Conservation (phyloP, 352 stramenopile genomes). For the Pythium monospermum region DNA sequence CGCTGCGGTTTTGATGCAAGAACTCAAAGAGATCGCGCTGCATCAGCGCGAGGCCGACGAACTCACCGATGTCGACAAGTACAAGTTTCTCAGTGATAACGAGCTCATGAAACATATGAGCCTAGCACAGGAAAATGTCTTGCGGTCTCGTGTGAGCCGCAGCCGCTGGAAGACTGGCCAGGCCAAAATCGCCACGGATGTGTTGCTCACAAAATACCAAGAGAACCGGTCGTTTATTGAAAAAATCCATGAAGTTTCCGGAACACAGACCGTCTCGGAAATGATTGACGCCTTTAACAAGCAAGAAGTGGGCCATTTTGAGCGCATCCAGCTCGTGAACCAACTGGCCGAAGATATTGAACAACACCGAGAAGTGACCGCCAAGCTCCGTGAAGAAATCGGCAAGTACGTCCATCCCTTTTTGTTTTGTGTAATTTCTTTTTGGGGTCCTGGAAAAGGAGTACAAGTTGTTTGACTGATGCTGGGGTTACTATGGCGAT, state of each 20-base stretch:
- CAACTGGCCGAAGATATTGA: slow-evolving; percentile 80
- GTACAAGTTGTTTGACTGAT: too few relatives aligned
- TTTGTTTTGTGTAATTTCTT: not conserved
- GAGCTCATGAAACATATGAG: slow-evolving; percentile 60
- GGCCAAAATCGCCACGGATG: slow-evolving; percentile 55
- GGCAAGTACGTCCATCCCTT: slow-evolving; percentile 46
- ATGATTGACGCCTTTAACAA: slow-evolving; percentile 86
- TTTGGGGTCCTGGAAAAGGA: too few relatives aligned
- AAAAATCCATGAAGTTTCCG: slow-evolving; percentile 77
- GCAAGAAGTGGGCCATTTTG: slow-evolving; percentile 78
- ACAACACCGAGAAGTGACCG: slow-evolving; percentile 58
- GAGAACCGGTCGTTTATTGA: slow-evolving; percentile 79
- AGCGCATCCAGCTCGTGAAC: slow-evolving; percentile 79
- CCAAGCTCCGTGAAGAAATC: slow-evolving; percentile 73
- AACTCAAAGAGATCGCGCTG: slow-evolving; percentile 66
- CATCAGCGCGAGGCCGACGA: slow-evolving; percentile 50
- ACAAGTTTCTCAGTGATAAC: slow-evolving; percentile 69
- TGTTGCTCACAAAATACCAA: slow-evolving; percentile 69
- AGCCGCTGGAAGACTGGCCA: slow-evolving; percentile 71
- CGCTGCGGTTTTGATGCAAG: slow-evolving; percentile 44
- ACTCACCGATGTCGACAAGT: slow-evolving; percentile 46
- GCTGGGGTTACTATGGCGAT: too few relatives aligned
- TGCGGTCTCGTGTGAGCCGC: slow-evolving; percentile 46
- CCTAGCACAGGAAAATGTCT: slow-evolving; percentile 40
- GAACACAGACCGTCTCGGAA: slow-evolving; percentile 70